Conservation (phyloP, 345 rosid genomes). For the Arabidopsis arenosa region DNA sequence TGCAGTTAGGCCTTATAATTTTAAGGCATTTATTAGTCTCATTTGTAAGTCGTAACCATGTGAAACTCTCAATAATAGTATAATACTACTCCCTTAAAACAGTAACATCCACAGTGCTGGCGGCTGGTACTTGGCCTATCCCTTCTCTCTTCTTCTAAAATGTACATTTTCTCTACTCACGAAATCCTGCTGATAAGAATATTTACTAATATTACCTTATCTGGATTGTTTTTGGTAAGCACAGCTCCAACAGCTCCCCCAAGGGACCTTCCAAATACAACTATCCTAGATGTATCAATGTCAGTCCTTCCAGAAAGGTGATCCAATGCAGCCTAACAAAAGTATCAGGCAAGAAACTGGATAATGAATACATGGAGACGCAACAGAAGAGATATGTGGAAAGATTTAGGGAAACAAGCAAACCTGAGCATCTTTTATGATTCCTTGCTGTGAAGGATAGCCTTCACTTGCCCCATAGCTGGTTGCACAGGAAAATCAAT, state of each 20-base stretch:
- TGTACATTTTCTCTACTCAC: neutral
- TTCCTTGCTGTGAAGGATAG: constrained; percentile 93
- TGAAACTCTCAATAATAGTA: neutral
- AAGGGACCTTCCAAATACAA: constrained; percentile 96
- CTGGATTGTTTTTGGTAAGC: constrained; percentile 87
- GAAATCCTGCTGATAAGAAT: neutral
- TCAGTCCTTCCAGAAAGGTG: constrained; percentile 88
- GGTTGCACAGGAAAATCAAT: constrained; percentile 38
- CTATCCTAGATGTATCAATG: constrained; percentile 86
- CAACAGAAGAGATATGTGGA: constrained; percentile 12
- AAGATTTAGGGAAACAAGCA: constrained; percentile 26
- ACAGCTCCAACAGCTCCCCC: constrained; percentile 99
- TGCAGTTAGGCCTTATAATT: neutral
- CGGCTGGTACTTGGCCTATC: neutral
- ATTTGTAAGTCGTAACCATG: neutral
- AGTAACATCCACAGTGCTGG: neutral
- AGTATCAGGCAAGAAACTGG: constrained; percentile 27
- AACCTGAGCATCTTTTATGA: constrained; percentile 93
- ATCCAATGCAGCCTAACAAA: constrained; percentile 90
- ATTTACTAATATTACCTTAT: constrained; percentile 60
- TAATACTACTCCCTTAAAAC: neutral
- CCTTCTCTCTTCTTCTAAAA: neutral
- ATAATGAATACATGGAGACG: neutral
- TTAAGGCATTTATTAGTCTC: neutral
- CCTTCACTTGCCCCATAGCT: constrained; percentile 99